Base-by-base conservation (phyloP, 495 filamentous ascomycete species). In the Zalerion maritima region DNA sequence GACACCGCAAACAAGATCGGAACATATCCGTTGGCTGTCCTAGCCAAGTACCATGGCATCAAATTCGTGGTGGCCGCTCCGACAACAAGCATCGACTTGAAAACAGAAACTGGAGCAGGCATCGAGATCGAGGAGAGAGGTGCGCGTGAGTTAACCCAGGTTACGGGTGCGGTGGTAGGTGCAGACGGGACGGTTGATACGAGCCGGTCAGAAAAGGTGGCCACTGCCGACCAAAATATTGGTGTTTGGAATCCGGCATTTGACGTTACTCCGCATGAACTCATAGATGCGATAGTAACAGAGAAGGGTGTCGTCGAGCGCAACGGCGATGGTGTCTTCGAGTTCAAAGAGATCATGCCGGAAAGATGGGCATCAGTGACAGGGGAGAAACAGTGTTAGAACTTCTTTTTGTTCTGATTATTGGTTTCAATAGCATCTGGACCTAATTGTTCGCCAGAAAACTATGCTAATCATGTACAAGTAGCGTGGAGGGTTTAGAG, bases 1-100 rank as follows among this genome's bases (percentile, higher is more conserved):
- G 89, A 97, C 55, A 96, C 89, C 2, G 89, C 89, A 24, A 97
- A 97, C 53, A 97, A 97, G 58, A 91, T 97, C 34, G 89, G 89
- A 17, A 97, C 89, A n/a, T 96, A 96, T 49, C 55, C 67, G 21
- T 67, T 97, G 17, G 85, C 89, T 7, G 79, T 94, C 3, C 63
- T 89, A 16, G 89, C 89, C 14, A 74, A 66, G 36, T 59, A 82
- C 43, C 91, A 96, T 47, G 79, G 75, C 11, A 67, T 94, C 28
- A 94, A 89, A 47, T 97, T 97, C 47, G 62, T 97, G 16, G 86
- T 96, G 6, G 89, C 91, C 3, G 89, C 89, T 2, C 89, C 89
- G 7, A 78, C 83, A 12, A 96, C 91, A 6, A 94, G 81, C 32
- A 86, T 97, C 42, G 89, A 97, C 46, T 57, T 94, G 34, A 58